A percentile compares a stretch with the other conserved stretches of the same genome.
phyloP scores from a whole-genome alignment of 352 stramenopile species.

The Phytopythium vexans region DNA sequence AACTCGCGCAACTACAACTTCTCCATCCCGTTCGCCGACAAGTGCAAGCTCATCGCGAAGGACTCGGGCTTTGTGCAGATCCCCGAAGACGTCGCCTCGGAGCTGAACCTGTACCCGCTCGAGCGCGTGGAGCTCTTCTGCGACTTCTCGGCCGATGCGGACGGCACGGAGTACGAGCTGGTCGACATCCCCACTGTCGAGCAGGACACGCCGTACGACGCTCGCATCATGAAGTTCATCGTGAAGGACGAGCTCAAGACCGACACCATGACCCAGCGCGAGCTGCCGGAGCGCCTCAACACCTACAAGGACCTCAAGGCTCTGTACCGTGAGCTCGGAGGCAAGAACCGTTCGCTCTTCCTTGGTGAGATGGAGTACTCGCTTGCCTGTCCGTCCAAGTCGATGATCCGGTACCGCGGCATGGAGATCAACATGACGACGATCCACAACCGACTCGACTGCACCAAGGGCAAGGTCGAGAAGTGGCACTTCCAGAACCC shows the following conservation, averaged over 20 bases:
- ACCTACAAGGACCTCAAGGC: conserved; percentile 52
- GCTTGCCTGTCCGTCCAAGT: conserved; percentile 28
- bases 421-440: conserved; percentile 49
- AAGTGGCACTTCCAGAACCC: conserved; percentile 81
- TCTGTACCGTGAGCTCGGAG: conserved; percentile 37
- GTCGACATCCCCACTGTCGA: conserved; percentile 37
- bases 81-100: conserved; percentile 9
- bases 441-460: conserved; percentile 37
- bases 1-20: conserved; percentile 79
- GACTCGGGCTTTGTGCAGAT: conserved; percentile 61
- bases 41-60: conserved; percentile 54
- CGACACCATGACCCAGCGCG: conserved; percentile 19
- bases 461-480: conserved; percentile 70
- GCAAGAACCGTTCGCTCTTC: conserved; percentile 51
- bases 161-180: conserved; percentile 47
- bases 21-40: conserved; percentile 55
- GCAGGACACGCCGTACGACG: conserved; percentile 41
- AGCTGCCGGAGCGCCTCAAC: conserved; percentile 30
- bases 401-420: conserved; percentile 45
- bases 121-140: conserved; percentile 58
- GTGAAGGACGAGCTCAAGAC: conserved; percentile 36
- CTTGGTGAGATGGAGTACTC: conserved; percentile 54
- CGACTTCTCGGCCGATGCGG: conserved; percentile 35
- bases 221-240: conserved; percentile 40
- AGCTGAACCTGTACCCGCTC: conserved; percentile 37